Percentiles rank a stretch among this genome's conserved stretches.
phyloP scores from a whole-genome alignment of 2,329 filamentous ascomycete species.

The Plectosphaerella plurivora region DNA sequence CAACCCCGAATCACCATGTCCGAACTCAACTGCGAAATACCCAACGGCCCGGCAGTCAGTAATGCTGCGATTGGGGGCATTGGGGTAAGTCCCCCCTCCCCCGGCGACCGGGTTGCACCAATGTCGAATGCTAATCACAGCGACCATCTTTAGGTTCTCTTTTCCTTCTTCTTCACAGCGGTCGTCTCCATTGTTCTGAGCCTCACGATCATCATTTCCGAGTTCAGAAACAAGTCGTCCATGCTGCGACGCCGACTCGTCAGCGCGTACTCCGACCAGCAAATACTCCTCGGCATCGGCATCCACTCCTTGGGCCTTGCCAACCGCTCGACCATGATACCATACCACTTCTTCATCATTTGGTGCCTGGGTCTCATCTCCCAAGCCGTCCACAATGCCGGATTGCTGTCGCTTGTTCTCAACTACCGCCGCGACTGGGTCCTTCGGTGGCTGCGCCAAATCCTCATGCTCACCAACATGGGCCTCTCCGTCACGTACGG shows the following conservation, averaged over 20 bases:
- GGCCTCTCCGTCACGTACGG: slow-evolving; percentile 52
- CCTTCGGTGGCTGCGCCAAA: slow-evolving; percentile 59
- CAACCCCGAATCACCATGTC: neutral
- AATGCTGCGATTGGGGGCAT: slow-evolving; percentile 55
- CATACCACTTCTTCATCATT: slow-evolving; percentile 68
- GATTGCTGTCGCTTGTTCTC: slow-evolving; percentile 59
- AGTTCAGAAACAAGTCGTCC: slow-evolving; percentile 41
- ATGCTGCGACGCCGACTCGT: slow-evolving; percentile 60
- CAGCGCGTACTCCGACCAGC: slow-evolving; percentile 60
- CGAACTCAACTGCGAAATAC: slow-evolving; percentile 11
- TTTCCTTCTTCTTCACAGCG: slow-evolving; percentile 64
- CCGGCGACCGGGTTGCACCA: neutral
- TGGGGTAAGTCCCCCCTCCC: slow-evolving; percentile 36
- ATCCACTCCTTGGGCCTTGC: slow-evolving; percentile 60
- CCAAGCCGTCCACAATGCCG: slow-evolving; percentile 61
- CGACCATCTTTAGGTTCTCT: slow-evolving; percentile 40
- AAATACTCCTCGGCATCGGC: slow-evolving; percentile 63
- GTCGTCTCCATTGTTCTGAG: slow-evolving; percentile 50
- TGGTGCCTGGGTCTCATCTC: slow-evolving; percentile 64
- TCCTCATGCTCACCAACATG: slow-evolving; percentile 63
- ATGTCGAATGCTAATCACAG: neutral
- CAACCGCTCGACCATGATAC: slow-evolving; percentile 52
- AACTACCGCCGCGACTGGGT: slow-evolving; percentile 64
- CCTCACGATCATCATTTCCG: slow-evolving; percentile 51
- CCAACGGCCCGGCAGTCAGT: slow-evolving; percentile 38